Evolutionary conservation across 352 stramenopile species (phyloP).

Genomic region (Pelagophyceae sp.): DNA sequence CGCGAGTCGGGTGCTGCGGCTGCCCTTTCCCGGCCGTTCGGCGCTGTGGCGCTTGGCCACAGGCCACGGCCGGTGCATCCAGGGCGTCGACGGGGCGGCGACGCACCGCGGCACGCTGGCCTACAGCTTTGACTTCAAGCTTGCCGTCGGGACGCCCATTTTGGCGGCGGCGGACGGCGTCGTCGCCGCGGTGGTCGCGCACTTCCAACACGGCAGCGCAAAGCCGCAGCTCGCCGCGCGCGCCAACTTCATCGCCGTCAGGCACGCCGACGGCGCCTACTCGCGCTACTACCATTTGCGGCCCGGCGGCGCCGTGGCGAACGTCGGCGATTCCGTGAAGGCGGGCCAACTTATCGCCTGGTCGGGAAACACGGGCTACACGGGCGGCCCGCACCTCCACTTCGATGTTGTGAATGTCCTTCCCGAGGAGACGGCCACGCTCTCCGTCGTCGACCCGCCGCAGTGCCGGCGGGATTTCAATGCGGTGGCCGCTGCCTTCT

Average conservation of each 20-base stretch:
- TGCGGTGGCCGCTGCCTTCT: constrained; percentile 4
- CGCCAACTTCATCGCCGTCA: constrained; percentile 41
- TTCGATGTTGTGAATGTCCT: constrained; percentile 39
- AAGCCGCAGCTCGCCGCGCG: constrained; percentile 23
- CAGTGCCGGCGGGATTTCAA: not conserved
- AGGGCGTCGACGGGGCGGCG: constrained; percentile 31
- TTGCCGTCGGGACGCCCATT: constrained; percentile 30
- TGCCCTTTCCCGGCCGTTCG: not conserved
- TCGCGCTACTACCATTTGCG: constrained; percentile 36
- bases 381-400: constrained; percentile 34
- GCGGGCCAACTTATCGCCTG: constrained; percentile 28
- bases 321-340: constrained; percentile 21
- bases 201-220: constrained; percentile 31
- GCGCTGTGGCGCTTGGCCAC: not conserved
- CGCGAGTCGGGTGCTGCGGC: no score
- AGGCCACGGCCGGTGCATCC: constrained; percentile 28
- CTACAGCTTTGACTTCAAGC: constrained; percentile 37
- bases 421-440: constrained; percentile 31
- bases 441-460: constrained; percentile 19
- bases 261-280: constrained; percentile 37
- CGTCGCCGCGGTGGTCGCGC: constrained; percentile 31
- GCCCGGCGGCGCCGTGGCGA: constrained; percentile 26
- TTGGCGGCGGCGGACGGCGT: constrained; percentile 31
- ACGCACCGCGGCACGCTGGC: constrained; percentile 34
- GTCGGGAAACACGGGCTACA: constrained; percentile 38